Base-by-base conservation (phyloP, 257 asterid genomes). In the Perilla frutescens region DNA sequence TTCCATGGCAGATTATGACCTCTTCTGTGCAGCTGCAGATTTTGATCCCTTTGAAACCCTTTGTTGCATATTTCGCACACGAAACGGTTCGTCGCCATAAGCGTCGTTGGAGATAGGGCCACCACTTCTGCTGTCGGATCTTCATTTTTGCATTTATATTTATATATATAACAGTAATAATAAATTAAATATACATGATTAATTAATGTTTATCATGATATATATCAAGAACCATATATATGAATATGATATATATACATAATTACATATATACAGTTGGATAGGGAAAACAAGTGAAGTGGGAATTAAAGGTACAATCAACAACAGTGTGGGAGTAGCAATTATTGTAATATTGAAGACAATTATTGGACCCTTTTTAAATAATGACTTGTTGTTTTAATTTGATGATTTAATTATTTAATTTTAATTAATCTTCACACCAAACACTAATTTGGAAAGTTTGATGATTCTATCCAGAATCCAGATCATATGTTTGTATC, bases 1-100 rank as follows among this genome's bases (percentile, higher is more conserved):
- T 92, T 90, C 98, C 98, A 92, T 1, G 98, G 97, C 12, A 92
- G 96, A 65, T 92, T 92, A 39, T 92, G 98, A 0, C 98, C 96
- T 70, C 98, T 81, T 54, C 98, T 77, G 71, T 92, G 98, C 3
- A 92, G 39, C 69, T 92, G 98, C 50, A 90, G 89, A 39, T 92
- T 92, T 58, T 92, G 98, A 61, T 92, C 98, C 77, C 98, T 86
- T 34, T 90, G 93, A n/a, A 92, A 92, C 32, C 97, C 97, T 78
- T 90, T 92, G 84, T 88, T 90, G 87, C 97, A 92, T 31, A 92
- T 88, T 41, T 88, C 96, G 51, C 97, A 92, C 48, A 92, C 91
- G 57, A 90, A 92, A 83, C 96, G 73, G 86, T 92, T 92, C 26
- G 92, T 88, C 4, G 98, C 96, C 98, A 88, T 92, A 0, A 92